Conservation (phyloP, 1,139 yeast genomes). For the Pichia sorboxylosa region DNA sequence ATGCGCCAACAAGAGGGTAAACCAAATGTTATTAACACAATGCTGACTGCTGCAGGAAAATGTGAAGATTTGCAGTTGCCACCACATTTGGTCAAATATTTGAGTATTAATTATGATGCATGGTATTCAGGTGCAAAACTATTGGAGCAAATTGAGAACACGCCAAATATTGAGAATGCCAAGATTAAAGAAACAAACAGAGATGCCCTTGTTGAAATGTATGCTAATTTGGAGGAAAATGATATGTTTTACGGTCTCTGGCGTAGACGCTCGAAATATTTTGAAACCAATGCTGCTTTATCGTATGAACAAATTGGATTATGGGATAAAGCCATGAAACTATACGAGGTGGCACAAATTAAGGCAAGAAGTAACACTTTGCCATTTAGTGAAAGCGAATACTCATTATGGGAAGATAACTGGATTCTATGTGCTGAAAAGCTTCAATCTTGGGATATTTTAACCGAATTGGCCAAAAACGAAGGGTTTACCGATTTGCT, state of each 20-base stretch:
- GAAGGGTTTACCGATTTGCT: slow-evolving; percentile 93
- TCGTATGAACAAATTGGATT: slow-evolving; percentile 92
- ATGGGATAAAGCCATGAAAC: slow-evolving; percentile 89
- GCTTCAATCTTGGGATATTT: slow-evolving; percentile 94
- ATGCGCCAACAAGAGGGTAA: slow-evolving; percentile 76
- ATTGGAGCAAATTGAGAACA: slow-evolving; percentile 57
- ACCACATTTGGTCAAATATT: slow-evolving; percentile 83
- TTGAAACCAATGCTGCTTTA: slow-evolving; percentile 84
- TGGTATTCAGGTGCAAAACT: slow-evolving; percentile 87
- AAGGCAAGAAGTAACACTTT: slow-evolving; percentile 92
- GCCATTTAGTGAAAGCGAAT: slow-evolving; percentile 93
- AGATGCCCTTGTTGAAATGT: slow-evolving; percentile 84
- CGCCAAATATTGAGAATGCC: slow-evolving; percentile 40
- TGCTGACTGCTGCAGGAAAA: slow-evolving; percentile 69
- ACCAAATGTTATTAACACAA: slow-evolving; percentile 78
- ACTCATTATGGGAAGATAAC: slow-evolving; percentile 95
- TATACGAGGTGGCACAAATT: slow-evolving; percentile 95
- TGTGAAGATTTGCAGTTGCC: slow-evolving; percentile 76
- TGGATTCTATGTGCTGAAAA: slow-evolving; percentile 98
- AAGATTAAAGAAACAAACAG: slow-evolving; percentile 77
- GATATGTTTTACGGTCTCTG: slow-evolving; percentile 97
- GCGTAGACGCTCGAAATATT: slow-evolving; percentile 90
- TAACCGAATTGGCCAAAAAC: slow-evolving; percentile 93
- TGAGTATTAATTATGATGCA: slow-evolving; percentile 78
- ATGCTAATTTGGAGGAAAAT: slow-evolving; percentile 81